Base-by-base conservation (phyloP, 2,329 filamentous ascomycete species). In the Fusarium floridanum region DNA sequence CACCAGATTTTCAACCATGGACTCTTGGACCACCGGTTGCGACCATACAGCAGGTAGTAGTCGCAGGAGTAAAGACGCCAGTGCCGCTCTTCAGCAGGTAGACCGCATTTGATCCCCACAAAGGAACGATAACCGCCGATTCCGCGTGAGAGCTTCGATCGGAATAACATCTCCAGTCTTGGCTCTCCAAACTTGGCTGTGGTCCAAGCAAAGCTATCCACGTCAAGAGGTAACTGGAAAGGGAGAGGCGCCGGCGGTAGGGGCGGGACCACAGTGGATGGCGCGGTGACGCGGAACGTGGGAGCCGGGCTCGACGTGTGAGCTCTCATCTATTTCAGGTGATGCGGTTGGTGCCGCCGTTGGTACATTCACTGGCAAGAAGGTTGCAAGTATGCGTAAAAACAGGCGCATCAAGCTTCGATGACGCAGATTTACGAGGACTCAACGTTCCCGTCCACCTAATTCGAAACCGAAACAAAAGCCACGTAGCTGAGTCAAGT, bases 171-270 rank as follows among this genome's bases (percentile, higher is more conserved):
- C 43, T 70, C 55, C 61, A 60, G 32, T 61, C 34, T 63, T 56
- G 36, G 48, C 24, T 60, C 57, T 64, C 36, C 64, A 74, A 60
- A 55, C 59, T 66, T 70, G 55, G 27, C 43, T 55, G 39, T 39
- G 39, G 32, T 59, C 45, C 61, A 69, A 74, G 61, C 50, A 64
- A 61, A 74, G 69, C 66, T 62, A 61, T 27, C 48, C 20, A 62
- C 27, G 62, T 61, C 64, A 72, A 70, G 57, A 56, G 32, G 65
- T 53, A 59, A 50, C 72, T 75, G 69, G 57, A 53, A 64, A 74
- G 69, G 72, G 60, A 73, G 72, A 74, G 62, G 73, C 70, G 73
- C 59, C 43, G 72, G 43, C 56, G 70, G 62, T 60, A 48, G 56
- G 32, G 61, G 66, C 59, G 36, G 60, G 61, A 50, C 56, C 50